Evolutionary conservation across 2,329 filamentous ascomycete genomes (phyloP).

Genomic region (Pseudogymnoascus sp.): DNA sequence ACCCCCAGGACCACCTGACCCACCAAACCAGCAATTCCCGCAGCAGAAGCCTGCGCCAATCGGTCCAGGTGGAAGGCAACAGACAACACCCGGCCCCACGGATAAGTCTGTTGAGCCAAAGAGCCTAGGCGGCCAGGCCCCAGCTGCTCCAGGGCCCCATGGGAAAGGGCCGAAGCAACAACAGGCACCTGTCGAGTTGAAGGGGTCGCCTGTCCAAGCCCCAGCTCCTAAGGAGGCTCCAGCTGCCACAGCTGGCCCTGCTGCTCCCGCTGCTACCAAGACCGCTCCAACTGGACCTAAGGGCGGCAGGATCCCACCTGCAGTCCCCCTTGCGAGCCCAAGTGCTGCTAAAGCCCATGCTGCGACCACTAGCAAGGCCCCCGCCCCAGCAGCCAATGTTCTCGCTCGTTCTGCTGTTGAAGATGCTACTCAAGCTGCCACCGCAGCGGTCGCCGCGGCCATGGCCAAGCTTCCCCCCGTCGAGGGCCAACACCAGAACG

Average conservation of each 20-base stretch:
- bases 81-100: constrained; percentile 34
- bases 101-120: constrained; percentile 49
- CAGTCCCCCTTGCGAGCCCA: constrained; percentile 53
- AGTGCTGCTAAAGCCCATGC: constrained; percentile 34
- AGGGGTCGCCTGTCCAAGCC: constrained; percentile 38
- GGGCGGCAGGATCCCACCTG: constrained; percentile 52
- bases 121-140: constrained; percentile 36
- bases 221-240: constrained; percentile 11
- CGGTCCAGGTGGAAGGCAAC: constrained; percentile 42
- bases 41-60: constrained; percentile 41
- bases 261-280: constrained; percentile 15
- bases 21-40: constrained; percentile 25
- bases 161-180: constrained; percentile 54
- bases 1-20: constrained; percentile 5
- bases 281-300: constrained; percentile 36
- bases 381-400: constrained; percentile 8
- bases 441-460: constrained; percentile 70
- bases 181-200: constrained; percentile 47
- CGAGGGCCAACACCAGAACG: constrained; percentile 25
- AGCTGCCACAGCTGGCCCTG: constrained; percentile 13
- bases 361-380: constrained; percentile 14
- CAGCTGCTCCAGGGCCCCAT: constrained; percentile 30
- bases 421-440: constrained; percentile 67
- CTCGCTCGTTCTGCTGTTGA: constrained; percentile 40
- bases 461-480: constrained; percentile 60